Evolutionary conservation across 2,329 filamentous ascomycete species (phyloP), one percentile per base, ranked within the genome.

Genomic region (Chlorencoelia australis): DNA sequence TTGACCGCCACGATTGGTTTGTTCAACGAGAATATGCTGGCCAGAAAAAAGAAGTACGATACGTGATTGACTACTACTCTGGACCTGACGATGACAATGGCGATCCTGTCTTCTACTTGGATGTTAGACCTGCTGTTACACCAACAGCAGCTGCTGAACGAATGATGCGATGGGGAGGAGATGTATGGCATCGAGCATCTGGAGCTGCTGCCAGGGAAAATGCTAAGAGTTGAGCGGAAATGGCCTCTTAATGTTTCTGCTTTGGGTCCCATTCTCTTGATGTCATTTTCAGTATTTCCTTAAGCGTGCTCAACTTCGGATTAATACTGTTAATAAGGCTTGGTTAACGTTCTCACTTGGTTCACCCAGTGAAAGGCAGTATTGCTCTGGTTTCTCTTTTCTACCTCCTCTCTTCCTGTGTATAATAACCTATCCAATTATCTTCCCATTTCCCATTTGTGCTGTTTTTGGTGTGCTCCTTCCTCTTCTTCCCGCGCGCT

Each of bases 1-100:
- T 98, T 53, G 91, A 98, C 61, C 77, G 91, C 43, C 91, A 98
- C 58, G 91, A 98, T 59, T 98, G 91, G 91, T 96, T 81, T 56
- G 83, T 98, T 27, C 73, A 83, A 46, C 73, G 91, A 44, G 71
- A 80, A 21, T 62, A 72, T 32, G 68, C 78, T 36, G 84, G 83
- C 18, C 58, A 78, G 40, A 69, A 67, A 51, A 81, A 79, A 57
- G 80, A 95, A 65, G 68, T 95, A 30, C 76, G 91, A 52, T 98
- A 98, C 59, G 77, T 98, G 38, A 98, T 98, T 57, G 91, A 98
- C 60, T 96, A 94, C 62, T 96, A 96, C 61, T 80, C 82, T 21
- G 89, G 79, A 5, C 78, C 79, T 16, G 80, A 82, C 1, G 52
- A 56, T 20, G 75, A 80, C 2, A 83, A 75, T 0, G 91, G 88